A percentile compares a stretch with the other conserved stretches of the same genome.
phyloP scores from a whole-genome alignment of 495 filamentous ascomycete species.

The Aspergillus kassunensis region DNA sequence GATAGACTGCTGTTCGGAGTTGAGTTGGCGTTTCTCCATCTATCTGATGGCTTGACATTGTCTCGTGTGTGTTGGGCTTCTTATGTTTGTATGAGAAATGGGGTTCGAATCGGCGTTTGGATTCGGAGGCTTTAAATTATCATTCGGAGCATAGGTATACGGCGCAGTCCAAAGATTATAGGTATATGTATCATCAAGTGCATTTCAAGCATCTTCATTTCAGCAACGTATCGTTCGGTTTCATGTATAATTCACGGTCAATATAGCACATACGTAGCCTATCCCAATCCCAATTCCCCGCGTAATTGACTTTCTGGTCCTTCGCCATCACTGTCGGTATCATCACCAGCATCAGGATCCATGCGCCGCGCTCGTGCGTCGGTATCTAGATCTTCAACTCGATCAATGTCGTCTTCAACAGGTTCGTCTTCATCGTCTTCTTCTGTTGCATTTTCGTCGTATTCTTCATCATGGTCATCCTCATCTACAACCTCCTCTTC shows the following conservation, averaged over 20 bases:
- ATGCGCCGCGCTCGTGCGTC: conserved; percentile 21
- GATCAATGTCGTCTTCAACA: conserved; percentile 54
- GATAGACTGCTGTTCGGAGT: conserved; percentile 32
- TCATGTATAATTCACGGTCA: too few relatives aligned
- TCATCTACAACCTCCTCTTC: conserved; percentile 51
- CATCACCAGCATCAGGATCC: conserved; percentile 38
- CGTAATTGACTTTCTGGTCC: conserved; percentile 41
- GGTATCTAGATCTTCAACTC: conserved; percentile 56
- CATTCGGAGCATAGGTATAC: background rate
- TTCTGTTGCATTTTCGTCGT: conserved; percentile 47
- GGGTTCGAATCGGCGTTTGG: conserved; percentile 4
- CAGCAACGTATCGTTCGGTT: background rate
- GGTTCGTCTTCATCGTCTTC: conserved; percentile 37
- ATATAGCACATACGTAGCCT: background rate
- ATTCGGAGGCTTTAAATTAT: background rate
- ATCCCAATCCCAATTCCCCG: conserved; percentile 40
- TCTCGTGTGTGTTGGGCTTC: background rate
- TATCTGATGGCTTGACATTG: too few relatives aligned
- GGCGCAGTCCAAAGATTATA: background rate
- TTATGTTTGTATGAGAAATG: background rate
- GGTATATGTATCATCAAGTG: conserved; percentile 5
- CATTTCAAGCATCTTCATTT: background rate
- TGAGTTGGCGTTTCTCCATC: conserved; percentile 32
- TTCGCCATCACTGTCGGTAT: conserved; percentile 42
- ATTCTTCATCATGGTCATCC: conserved; percentile 52